These are phyloP conservation scores for Penicillium paneum DNA, from an alignment of 2,329 filamentous ascomycete species.

Conservation along the genomic window DNA sequence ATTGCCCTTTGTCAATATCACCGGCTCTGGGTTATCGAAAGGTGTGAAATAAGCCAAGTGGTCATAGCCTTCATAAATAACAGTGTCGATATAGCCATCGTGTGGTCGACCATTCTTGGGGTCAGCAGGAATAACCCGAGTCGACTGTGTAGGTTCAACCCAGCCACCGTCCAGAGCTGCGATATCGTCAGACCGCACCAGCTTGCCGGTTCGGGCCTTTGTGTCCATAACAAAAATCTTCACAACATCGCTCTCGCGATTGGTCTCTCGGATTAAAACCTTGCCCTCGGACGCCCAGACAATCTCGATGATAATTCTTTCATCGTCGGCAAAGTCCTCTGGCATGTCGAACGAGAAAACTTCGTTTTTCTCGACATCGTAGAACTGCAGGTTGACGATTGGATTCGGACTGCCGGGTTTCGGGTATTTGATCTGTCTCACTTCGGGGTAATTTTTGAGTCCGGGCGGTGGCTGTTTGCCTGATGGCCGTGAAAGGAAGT, in stretches of 20 bases:
- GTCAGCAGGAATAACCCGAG: conserved; percentile 81
- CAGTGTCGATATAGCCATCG: conserved; percentile 89
- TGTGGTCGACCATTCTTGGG: conserved; percentile 68
- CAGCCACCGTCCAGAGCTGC: conserved; percentile 87
- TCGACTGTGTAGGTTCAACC: conserved; percentile 90
- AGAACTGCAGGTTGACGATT: conserved; percentile 81
- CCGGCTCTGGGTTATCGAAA: conserved; percentile 74
- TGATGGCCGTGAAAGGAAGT: conserved; percentile 84
- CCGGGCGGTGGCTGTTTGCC: conserved; percentile 65
- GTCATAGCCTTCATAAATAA: conserved; percentile 82
- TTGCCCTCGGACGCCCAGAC: conserved; percentile 80
- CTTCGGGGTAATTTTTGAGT: conserved; percentile 85
- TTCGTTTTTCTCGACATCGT: conserved; percentile 73
- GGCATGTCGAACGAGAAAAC: conserved; percentile 75
- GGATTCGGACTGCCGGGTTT: conserved; percentile 95
- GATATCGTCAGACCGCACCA: conserved; percentile 75
- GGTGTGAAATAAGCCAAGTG: conserved; percentile 93
- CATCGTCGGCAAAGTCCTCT: conserved; percentile 72
- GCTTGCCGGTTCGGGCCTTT: conserved; percentile 66
- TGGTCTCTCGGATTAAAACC: conserved; percentile 85
- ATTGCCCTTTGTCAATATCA: conserved; percentile 79
- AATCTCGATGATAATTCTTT: conserved; percentile 89
- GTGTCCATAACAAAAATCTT: conserved; percentile 85
- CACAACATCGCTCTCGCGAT: conserved; percentile 88
- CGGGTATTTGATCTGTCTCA: conserved; percentile 91